Evolutionary conservation across 2,329 filamentous ascomycete genomes (phyloP), one percentile per base, ranked within the genome.

Genomic region (Trichoderma oligosporum): DNA sequence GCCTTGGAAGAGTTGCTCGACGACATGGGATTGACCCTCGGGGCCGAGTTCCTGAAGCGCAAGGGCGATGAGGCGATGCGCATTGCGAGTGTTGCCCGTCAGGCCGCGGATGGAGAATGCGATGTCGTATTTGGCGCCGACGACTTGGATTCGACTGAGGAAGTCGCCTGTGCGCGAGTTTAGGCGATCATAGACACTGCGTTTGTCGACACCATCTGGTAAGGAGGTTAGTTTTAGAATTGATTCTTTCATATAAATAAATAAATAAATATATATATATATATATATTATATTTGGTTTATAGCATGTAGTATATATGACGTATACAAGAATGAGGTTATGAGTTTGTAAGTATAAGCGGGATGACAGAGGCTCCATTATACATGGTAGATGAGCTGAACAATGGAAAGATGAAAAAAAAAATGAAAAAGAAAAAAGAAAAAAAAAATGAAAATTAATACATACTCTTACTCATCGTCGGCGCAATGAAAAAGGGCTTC

Each of bases 11-110:
- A 82, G 68, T 4, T 66, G 66, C 22, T 75, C 70, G 9, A 79
- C 70, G 11, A 78, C 68, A 9, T 67, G 67, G 31, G 74, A 65
- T 63, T 79, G 76, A 6, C 68, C 67, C 0, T 58, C 60, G 57
- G 63, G 57, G 41, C 69, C 70, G 62, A 58, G 66, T 54, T 48
- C 62, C 41, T 59, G 62, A 16, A 75, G 69, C 7, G 74, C 72
- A 18, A 77, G 70, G 12, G 75, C 71, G 18, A 79, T 66, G n/a
- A 82, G 73, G 60, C 76, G 74, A 67, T 81, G 79, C 2, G 74
- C 73, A 60, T 72, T 68, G 36, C 74, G 72, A 12, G 76, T 74
- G 51, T 74, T 76, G 8, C 79, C 79, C 20, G 74, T 75, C 7
- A 56, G 64, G 16, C 79, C 77, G 16, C 63, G 63, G 68, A 76